These are phyloP conservation scores for Podila clonocystis DNA, from an alignment of 192 early-diverging fungal species.

Conservation along the genomic window DNA sequence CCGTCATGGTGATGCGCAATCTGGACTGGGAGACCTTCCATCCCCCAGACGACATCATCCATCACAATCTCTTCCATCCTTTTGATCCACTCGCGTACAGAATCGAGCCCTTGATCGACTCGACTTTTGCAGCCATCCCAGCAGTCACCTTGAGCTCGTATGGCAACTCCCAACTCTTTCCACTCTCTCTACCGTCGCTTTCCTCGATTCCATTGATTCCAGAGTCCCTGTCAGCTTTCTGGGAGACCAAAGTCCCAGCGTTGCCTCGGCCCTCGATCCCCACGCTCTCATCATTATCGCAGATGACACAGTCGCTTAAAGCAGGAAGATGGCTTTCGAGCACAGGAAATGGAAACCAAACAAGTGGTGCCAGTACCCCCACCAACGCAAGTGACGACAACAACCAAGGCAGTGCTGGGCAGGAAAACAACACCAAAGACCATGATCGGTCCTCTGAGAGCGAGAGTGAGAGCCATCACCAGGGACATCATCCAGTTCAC, in stretches of 20 bases:
- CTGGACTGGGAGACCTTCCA: conserved; percentile 60
- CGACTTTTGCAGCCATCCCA: conserved; percentile 56
- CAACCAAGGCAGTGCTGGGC: neutral
- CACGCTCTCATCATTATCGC: conserved; percentile 21
- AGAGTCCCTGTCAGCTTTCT: conserved; percentile 33
- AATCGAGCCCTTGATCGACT: conserved; percentile 71
- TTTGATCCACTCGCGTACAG: conserved; percentile 81
- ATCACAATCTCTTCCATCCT: conserved; percentile 80
- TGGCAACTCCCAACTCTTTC: conserved; percentile 26
- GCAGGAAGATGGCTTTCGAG: conserved; percentile 41
- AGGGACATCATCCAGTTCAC: neutral
- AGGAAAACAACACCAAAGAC: neutral
- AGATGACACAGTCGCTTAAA: conserved; percentile 43
- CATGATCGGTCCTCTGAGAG: neutral
- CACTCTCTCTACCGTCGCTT: conserved; percentile 30
- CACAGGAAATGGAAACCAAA: neutral
- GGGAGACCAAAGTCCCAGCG: conserved; percentile 38
- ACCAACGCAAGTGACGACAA: neutral
- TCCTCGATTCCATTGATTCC: conserved; percentile 34
- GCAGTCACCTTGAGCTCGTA: conserved; percentile 55
- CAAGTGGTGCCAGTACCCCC: neutral
- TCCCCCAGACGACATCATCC: conserved; percentile 61
- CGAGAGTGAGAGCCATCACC: neutral
- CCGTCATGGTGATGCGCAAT: conserved; percentile 71
- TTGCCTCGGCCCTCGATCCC: conserved; percentile 42